A percentile compares a stretch with the other conserved stretches of the same genome.
These are phyloP conservation scores for Draba incana DNA, from an alignment of 345 rosid species.

Conservation along the genomic window DNA sequence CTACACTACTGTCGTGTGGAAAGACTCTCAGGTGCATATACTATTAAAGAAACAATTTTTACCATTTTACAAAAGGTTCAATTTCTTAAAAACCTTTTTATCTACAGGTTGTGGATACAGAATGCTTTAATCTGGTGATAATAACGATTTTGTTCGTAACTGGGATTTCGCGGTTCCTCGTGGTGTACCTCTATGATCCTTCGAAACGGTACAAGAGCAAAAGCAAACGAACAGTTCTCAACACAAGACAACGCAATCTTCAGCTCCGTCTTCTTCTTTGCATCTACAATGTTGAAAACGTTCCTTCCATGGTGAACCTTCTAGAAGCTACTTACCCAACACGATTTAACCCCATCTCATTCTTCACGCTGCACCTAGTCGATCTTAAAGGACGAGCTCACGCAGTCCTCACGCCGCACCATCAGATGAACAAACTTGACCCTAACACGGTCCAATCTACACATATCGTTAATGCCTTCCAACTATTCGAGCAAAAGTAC, in stretches of 20 bases:
- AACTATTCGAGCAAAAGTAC: constrained; percentile 44
- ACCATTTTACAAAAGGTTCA: too few species aligned
- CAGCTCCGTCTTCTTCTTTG: constrained; percentile 58
- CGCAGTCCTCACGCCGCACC: constrained; percentile 40
- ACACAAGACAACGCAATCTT: constrained; percentile 39
- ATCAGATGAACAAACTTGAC: constrained; percentile 43
- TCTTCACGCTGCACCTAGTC: constrained; percentile 38
- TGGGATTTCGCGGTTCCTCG: constrained; percentile 47
- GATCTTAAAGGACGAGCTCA: constrained; percentile 46
- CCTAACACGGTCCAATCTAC: constrained; percentile 39
- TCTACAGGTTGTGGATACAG: constrained; percentile 34
- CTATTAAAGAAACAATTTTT: neutral
- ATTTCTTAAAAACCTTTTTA: neutral
- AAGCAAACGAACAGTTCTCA: constrained; percentile 56
- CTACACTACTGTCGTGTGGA: constrained; percentile 35
- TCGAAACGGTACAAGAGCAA: constrained; percentile 56
- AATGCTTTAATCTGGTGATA: constrained; percentile 36
- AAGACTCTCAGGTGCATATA: constrained; percentile 34
- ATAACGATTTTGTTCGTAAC: constrained; percentile 24
- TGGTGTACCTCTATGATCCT: constrained; percentile 60
- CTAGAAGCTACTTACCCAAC: constrained; percentile 42
- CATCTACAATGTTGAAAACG: constrained; percentile 43
- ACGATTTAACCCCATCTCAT: constrained; percentile 36
- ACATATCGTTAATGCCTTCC: constrained; percentile 48
- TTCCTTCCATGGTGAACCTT: constrained; percentile 42